phyloP scores from a whole-genome alignment of 352 stramenopile genomes.

The Phytophthora foliorum region DNA sequence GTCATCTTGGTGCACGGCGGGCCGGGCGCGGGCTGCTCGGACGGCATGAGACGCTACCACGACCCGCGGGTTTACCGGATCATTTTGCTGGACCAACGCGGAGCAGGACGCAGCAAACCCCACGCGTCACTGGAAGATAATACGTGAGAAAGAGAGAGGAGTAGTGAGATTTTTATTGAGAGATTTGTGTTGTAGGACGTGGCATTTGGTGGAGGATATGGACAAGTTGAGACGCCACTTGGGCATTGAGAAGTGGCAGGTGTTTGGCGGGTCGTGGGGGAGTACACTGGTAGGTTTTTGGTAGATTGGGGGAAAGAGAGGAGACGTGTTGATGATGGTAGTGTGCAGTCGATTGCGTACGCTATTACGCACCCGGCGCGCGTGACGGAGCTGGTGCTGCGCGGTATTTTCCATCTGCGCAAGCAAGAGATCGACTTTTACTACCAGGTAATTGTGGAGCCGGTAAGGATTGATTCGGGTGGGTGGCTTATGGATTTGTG shows the following conservation, averaged over 20 bases:
- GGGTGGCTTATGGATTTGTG: not conserved
- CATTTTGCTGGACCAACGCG: constrained; percentile 95
- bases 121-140: constrained; percentile 91
- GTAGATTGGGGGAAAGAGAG: not conserved
- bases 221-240: constrained; percentile 91
- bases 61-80: constrained; percentile 93
- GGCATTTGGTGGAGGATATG: constrained; percentile 94
- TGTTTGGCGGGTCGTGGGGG: constrained; percentile 96
- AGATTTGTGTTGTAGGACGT: constrained; percentile 57
- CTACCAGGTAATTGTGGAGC: constrained; percentile 62
- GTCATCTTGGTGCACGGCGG: constrained; percentile 96
- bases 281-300: constrained; percentile 79
- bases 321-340: not conserved
- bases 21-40: constrained; percentile 90
- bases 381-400: constrained; percentile 91
- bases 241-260: constrained; percentile 91
- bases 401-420: constrained; percentile 94
- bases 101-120: constrained; percentile 89
- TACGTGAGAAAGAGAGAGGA: constrained; percentile 74
- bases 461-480: not conserved
- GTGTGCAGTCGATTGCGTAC: constrained; percentile 88
- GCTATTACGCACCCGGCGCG: constrained; percentile 86
- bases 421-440: constrained; percentile 94
- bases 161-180: constrained; percentile 55
- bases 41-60: constrained; percentile 93